Evolutionary conservation across 192 early-diverging fungal genomes (phyloP), one percentile per base, ranked within the genome.

Genomic region (Physocladia obscura): DNA sequence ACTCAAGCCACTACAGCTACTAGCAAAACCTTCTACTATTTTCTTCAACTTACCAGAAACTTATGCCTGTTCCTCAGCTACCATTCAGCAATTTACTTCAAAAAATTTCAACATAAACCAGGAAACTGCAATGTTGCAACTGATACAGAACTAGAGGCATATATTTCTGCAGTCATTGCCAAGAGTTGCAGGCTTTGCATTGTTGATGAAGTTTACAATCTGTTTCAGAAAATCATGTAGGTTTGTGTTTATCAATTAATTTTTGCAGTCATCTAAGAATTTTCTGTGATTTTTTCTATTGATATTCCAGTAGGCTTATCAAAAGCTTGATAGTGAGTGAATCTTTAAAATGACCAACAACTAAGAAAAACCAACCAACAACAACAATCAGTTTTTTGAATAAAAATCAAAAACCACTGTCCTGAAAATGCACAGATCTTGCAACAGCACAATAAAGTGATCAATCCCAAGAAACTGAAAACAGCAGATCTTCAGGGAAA

Each of bases 181-280:
- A 49, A 92, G 19, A 37, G 82, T 78, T 3, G 83, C 83, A 19
- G 75, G 87, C 5, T 85, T 77, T 4, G 94, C 80, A 74, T 98
- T 99, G 49, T 87, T 84, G 8, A 82, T 88, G 39, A 99, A 99
- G 63, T 94, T 83, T 3, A 90, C 98, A 36, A 99, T 89, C 62
- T 94, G 89, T 55, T 99, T 96, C 69, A 98, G 71, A 63, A 89
- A 95, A 5, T 81, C 89, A 75, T 92, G 89, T 22, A 89, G 71
- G 0, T 55, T 93, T 87, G 61, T 99, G 77, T 27, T 80, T 75
- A 70, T 84, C 77, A 31, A 99, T 83, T 65, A 99, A 99, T 75
- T 74, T 97, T 94, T 3, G 97, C 97, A 0, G 93, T 93, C 38
- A 79, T 70, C 77, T 92, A 99, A 0, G 95, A 93, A 77, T 99